Evolutionary conservation across 176 grass and related monocot genomes (phyloP).

Genomic region (Hordeum marinum): DNA sequence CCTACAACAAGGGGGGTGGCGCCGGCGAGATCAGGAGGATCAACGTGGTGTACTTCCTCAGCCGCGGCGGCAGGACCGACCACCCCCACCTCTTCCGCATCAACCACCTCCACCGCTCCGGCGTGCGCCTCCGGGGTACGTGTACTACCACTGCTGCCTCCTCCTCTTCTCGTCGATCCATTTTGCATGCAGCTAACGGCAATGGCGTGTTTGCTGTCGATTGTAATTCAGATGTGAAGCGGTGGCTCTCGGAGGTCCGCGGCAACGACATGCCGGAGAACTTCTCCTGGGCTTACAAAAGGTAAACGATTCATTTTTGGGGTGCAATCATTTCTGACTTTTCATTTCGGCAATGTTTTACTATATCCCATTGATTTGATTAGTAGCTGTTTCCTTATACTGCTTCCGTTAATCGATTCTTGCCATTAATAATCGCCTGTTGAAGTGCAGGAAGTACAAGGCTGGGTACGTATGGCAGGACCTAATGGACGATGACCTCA

Average conservation of each 20-base stretch:
- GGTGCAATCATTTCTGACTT: neutral
- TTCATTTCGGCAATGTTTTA: neutral
- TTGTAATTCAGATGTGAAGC: conserved; percentile 53
- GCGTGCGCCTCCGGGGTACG: conserved; percentile 63
- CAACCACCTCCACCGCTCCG: conserved; percentile 37
- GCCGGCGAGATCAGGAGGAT: conserved; percentile 47
- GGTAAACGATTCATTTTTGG: neutral
- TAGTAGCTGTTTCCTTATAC: neutral
- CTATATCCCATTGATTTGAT: neutral
- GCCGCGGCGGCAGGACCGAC: conserved; percentile 48
- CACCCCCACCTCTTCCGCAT: conserved; percentile 79
- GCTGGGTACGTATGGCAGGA: conserved; percentile 55
- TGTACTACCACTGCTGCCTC: neutral
- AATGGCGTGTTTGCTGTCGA: neutral
- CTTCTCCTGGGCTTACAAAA: conserved; percentile 73
- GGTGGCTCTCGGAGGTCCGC: conserved; percentile 68
- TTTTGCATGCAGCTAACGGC: neutral
- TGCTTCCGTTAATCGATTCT: neutral
- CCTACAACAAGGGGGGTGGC: conserved; percentile 3
- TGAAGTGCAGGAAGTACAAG: conserved; percentile 43
- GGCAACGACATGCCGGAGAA: conserved; percentile 54
- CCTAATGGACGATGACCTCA: conserved; percentile 64
- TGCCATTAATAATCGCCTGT: neutral
- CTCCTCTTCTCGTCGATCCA: neutral
- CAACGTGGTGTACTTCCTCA: conserved; percentile 70